Evolutionary conservation across 768 basidiomycete species (phyloP).

Genomic region (Mycena polygramma): DNA sequence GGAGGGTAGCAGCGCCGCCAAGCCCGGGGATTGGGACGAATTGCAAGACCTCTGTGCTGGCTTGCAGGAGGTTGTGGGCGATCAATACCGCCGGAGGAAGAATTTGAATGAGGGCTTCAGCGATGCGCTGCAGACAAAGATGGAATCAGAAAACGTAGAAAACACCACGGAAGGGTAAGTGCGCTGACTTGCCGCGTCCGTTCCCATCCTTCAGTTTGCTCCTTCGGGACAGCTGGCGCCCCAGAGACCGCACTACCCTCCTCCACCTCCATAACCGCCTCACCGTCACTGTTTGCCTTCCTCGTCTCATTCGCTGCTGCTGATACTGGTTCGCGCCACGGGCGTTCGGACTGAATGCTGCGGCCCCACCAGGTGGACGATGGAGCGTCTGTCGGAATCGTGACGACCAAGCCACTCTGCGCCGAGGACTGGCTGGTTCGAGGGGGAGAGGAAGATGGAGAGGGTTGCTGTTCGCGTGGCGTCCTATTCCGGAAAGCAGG

Average conservation of each 20-base stretch:
- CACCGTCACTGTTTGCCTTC: background rate
- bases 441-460: no score
- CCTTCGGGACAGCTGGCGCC: conserved; percentile 41
- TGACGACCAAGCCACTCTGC: no score
- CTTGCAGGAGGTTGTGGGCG: conserved; percentile 51
- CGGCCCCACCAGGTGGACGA: conserved; percentile 39
- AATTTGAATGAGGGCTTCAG: conserved; percentile 47
- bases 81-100: conserved; percentile 50
- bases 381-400: conserved; percentile 26
- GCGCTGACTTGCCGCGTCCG: conserved; percentile 47
- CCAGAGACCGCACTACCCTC: conserved; percentile 16
- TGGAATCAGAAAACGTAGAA: no score
- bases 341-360: conserved; percentile 23
- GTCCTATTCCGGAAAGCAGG: conserved; percentile 24
- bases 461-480: conserved; percentile 24
- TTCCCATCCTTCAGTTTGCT: no score
- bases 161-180: background rate
- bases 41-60: conserved; percentile 53
- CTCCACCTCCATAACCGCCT: no score
- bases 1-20: conserved; percentile 57
- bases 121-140: conserved; percentile 47
- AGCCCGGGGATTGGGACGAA: conserved; percentile 67
- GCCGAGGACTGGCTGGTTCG: conserved; percentile 7
- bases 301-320: conserved; percentile 18
- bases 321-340: conserved; percentile 32